These are phyloP conservation scores for Ogataea degrootiae DNA, from an alignment of 805 yeast species.

Conservation along the genomic window DNA sequence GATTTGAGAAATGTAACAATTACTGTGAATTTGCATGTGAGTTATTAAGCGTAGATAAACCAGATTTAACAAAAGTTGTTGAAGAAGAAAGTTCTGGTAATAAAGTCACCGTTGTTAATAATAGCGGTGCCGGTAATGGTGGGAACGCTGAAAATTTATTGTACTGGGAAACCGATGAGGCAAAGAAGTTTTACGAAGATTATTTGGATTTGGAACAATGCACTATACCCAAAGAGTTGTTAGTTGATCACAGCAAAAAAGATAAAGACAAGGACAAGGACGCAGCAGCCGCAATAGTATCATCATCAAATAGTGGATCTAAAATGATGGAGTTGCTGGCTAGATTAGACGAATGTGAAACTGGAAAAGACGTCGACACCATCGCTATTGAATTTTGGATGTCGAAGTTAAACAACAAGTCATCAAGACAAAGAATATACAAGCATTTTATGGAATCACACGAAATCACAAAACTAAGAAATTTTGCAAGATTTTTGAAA, in stretches of 20 bases:
- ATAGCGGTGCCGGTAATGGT: not conserved
- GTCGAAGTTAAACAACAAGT: slow-evolving; percentile 59
- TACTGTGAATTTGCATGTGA: slow-evolving; percentile 42
- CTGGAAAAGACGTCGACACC: slow-evolving; percentile 47
- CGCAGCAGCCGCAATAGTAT: slow-evolving; percentile 6
- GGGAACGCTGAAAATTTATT: not conserved
- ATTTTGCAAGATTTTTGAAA: slow-evolving; percentile 67
- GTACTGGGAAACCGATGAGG: slow-evolving; percentile 65
- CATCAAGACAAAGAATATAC: slow-evolving; percentile 58
- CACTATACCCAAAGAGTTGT: slow-evolving; percentile 25
- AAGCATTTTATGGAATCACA: slow-evolving; percentile 49
- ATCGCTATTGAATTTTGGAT: slow-evolving; percentile 45
- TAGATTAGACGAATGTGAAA: slow-evolving; percentile 32
- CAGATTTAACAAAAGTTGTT: slow-evolving; percentile 28
- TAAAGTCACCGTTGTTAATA: slow-evolving; percentile 25
- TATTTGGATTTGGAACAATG: slow-evolving; percentile 39
- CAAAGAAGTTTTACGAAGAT: slow-evolving; percentile 57
- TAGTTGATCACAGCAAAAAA: slow-evolving; percentile 11
- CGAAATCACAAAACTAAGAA: slow-evolving; percentile 41
- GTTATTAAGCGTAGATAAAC: slow-evolving; percentile 34
- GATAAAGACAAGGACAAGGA: slow-evolving; percentile 6
- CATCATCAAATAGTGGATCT: too few species aligned
- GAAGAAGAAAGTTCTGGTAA: slow-evolving; percentile 22
- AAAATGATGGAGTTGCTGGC: slow-evolving; percentile 10
- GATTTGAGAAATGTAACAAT: slow-evolving; percentile 39